phyloP scores from a whole-genome alignment of 2,329 filamentous ascomycete genomes.

The Apiospora kogelbergensis region DNA sequence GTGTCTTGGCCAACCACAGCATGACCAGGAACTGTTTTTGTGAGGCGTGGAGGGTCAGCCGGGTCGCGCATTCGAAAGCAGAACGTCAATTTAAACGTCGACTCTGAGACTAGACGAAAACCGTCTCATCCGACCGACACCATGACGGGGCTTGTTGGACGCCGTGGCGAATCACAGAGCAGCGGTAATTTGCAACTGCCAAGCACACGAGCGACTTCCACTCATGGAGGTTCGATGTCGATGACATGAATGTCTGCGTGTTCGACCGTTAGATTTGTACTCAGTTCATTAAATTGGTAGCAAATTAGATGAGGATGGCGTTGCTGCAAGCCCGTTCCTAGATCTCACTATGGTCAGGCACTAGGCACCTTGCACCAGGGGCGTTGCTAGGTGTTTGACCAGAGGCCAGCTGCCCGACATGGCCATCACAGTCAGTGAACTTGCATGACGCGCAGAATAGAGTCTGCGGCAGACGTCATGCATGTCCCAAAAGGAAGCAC shows the following conservation, averaged over 20 bases:
- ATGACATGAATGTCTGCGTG: background rate
- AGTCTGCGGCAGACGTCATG: background rate
- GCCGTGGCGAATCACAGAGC: background rate
- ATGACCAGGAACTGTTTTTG: background rate
- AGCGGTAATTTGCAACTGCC: background rate
- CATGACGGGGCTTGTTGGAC: background rate
- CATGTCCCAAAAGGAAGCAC: background rate
- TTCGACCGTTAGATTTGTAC: background rate
- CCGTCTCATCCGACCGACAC: background rate
- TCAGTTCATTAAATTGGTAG: background rate
- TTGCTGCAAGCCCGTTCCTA: background rate
- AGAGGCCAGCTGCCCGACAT: no score
- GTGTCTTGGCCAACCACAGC: no score
- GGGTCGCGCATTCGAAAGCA: background rate
- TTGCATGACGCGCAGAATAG: background rate
- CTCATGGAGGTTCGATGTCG: background rate
- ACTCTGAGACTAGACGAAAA: background rate
- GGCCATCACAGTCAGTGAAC: no score
- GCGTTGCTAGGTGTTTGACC: no score
- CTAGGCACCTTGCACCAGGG: no score
- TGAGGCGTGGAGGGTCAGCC: background rate
- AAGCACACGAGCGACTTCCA: background rate
- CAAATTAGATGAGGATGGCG: background rate
- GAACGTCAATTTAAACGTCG: background rate
- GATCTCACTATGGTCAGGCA: background rate